phyloP scores from a whole-genome alignment of 2,329 filamentous ascomycete species.

The Xylariaceae sp. region DNA sequence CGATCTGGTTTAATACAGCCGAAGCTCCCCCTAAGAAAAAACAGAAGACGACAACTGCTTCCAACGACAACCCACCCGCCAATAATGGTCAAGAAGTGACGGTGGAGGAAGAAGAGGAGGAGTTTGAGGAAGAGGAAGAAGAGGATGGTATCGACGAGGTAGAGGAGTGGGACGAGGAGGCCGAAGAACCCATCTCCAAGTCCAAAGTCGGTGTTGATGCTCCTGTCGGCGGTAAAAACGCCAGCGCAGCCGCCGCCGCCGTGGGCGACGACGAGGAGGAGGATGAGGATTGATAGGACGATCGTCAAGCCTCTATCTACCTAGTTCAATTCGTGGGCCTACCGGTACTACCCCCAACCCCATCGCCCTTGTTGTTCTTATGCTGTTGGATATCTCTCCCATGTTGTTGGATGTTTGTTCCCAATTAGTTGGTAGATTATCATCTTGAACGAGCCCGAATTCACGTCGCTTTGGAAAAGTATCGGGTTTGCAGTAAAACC shows the following conservation, averaged over 20 bases:
- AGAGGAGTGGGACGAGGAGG: conserved; percentile 24
- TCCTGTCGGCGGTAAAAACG: conserved; percentile 20
- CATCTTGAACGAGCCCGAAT: not conserved
- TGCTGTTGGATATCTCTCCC: conserved; percentile 2
- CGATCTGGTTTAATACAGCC: conserved; percentile 12
- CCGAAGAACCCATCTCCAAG: conserved; percentile 26
- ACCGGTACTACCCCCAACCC: not conserved
- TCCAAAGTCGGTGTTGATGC: conserved; percentile 29
- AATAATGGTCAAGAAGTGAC: conserved; percentile 23
- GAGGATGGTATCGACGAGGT: conserved; percentile 25
- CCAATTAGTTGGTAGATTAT: conserved; percentile 3
- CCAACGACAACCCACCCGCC: conserved; percentile 24
- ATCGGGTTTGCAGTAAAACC: not conserved
- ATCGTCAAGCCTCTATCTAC: not conserved
- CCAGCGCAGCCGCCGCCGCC: conserved; percentile 15
- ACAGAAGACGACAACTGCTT: conserved; percentile 28
- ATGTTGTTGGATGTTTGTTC: not conserved
- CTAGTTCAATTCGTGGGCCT: not conserved
- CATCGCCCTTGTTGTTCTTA: not conserved
- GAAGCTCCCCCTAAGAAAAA: conserved; percentile 34
- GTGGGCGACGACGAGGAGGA: conserved; percentile 24
- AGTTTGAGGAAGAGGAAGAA: conserved; percentile 24
- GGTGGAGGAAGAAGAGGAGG: conserved; percentile 1
- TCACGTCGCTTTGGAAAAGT: not conserved
- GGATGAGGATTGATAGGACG: conserved; percentile 27